Base-by-base conservation (phyloP, 75 land plant genomes). In the Sequoia sempervirens region DNA sequence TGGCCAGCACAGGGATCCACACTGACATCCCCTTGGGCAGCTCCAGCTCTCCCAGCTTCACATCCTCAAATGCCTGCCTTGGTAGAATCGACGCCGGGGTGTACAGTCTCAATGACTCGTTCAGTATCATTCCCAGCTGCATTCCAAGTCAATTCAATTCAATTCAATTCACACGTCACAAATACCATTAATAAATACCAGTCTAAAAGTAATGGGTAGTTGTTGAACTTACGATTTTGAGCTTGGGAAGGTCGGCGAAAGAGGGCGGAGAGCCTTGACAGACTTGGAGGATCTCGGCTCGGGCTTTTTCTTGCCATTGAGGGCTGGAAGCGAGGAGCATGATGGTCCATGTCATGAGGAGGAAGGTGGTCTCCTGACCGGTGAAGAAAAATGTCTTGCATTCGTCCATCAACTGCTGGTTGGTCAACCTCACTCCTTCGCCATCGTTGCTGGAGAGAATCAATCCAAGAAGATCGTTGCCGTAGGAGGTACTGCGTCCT, bases 331-430 rank as follows among this genome's bases (percentile, higher is more conserved):
- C 99, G 9, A 98, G 93, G 2, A 95, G 89, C 94, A 98, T 89
- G 61, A 95, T 40, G 4, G 97, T 92, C 97, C 99, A 98, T 0
- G 99, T 93, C 81, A 98, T 91, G 13, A 93, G 84, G 0, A 90
- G 85, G 5, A 95, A 88, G 2, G 95, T 89, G 17, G 97, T 96
- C 73, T 96, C 98, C 53, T 98, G 99, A 8, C 99, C 99, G 18
- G 96, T 93, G 79, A 98, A 94, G 87, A 91, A 98, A 89, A 98
- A 91, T 37, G 99, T 96, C 88, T 94, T 96, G 90, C 96, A 95
- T 64, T 94, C 95, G 70, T 97, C 99, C 88, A 97, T 93, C 12
- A 97, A 83, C 68, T 89, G 66, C 84, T 92, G 89, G 17, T 80
- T 89, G 69, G 70, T 87, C 28, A 89, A 52, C 38, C 68, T 70